Conservation (phyloP, 176 grass and related monocot genomes). For the Oryza nivara region DNA sequence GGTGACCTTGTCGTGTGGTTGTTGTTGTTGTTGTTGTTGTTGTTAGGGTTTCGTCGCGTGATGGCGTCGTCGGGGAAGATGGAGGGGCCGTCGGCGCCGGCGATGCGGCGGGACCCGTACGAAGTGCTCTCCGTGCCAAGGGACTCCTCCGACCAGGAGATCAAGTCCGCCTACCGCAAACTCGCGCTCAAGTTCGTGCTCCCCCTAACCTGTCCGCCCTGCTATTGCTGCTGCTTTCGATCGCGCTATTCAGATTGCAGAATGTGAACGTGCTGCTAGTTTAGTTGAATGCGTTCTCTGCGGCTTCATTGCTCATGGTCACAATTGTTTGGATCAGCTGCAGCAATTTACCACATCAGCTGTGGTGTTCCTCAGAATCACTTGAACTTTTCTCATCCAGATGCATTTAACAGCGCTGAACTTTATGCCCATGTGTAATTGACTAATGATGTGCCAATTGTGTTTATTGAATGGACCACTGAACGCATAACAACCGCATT, state of each 20-base stretch:
- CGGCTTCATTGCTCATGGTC: conserved; percentile 1
- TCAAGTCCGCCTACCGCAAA: conserved; percentile 96
- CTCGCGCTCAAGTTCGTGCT: conserved; percentile 85
- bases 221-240: background rate
- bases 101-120: conserved; percentile 80
- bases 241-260: background rate
- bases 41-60: conserved; percentile 41
- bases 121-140: conserved; percentile 85
- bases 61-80: conserved; percentile 90
- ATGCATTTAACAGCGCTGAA: background rate
- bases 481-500: background rate
- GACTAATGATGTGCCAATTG: background rate
- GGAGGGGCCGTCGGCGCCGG: conserved; percentile 79
- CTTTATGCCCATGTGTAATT: background rate
- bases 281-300: background rate
- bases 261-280: background rate
- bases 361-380: conserved; percentile 4
- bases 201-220: background rate
- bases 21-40: too few relatives aligned
- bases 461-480: background rate
- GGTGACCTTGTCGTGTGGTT: background rate
- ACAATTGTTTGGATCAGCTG: background rate
- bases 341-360: background rate
- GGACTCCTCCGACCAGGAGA: conserved; percentile 97
- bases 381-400: background rate